A percentile compares a stretch with the other conserved stretches of the same genome.
These are phyloP conservation scores for Pseudocercospora eumusae DNA, from an alignment of 2,329 filamentous ascomycete species.

Conservation along the genomic window DNA sequence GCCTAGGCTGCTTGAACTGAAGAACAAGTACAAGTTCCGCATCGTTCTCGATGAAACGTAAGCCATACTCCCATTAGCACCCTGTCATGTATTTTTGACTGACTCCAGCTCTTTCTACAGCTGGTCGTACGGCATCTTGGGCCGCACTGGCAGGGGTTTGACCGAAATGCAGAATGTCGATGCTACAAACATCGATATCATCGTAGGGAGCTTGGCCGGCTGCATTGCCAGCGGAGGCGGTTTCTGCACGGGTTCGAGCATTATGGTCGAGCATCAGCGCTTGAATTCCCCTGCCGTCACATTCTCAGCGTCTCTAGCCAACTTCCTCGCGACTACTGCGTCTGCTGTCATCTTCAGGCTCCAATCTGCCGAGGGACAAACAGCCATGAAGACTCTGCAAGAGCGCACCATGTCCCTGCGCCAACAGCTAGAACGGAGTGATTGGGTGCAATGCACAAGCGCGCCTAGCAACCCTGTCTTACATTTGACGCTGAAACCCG, in stretches of 20 bases:
- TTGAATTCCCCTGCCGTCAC: constrained; percentile 90
- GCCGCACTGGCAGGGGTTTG: constrained; percentile 83
- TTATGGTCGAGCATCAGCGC: constrained; percentile 95
- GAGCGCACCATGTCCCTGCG: constrained; percentile 85
- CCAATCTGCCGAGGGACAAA: constrained; percentile 70
- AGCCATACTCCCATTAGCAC: too few species aligned
- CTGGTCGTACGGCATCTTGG: constrained; percentile 93
- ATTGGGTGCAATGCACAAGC: constrained; percentile 78
- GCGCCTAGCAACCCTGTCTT: constrained; percentile 81
- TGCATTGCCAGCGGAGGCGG: constrained; percentile 89
- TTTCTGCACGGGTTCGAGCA: constrained; percentile 87
- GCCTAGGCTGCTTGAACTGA: constrained; percentile 86
- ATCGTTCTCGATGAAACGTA: constrained; percentile 92
- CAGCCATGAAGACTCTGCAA: constrained; percentile 72
- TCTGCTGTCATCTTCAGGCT: constrained; percentile 84
- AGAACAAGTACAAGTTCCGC: constrained; percentile 95
- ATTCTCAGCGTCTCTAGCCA: constrained; percentile 89
- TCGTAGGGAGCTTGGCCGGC: constrained; percentile 86
- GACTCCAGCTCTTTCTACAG: neutral
- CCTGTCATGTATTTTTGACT: too few species aligned
- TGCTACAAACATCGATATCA: constrained; percentile 89
- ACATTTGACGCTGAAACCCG: constrained; percentile 77
- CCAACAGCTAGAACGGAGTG: constrained; percentile 76
- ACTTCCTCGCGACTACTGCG: constrained; percentile 87
- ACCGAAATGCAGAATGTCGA: constrained; percentile 97